Conservation (phyloP, 805 yeast genomes). For the Ogataea minuta region DNA sequence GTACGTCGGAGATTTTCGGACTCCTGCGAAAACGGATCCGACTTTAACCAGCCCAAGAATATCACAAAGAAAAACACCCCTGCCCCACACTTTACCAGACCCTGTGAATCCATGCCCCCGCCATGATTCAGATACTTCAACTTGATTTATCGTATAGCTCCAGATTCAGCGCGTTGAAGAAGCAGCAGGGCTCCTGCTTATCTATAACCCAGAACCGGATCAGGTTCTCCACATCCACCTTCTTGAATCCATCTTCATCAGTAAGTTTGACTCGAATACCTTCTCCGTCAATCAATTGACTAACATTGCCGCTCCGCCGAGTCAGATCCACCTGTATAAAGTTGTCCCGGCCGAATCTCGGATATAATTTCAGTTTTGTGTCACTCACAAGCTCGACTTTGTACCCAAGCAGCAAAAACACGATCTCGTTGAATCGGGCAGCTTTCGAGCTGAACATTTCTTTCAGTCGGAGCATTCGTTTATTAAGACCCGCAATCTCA, state of each 20-base stretch:
- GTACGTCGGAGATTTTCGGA: conserved; percentile 7
- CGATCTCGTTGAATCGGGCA: conserved; percentile 65
- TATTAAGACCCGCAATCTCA: conserved; percentile 48
- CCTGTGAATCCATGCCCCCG: conserved; percentile 10
- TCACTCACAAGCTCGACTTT: conserved; percentile 63
- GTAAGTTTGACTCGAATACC: conserved; percentile 14
- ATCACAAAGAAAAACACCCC: not conserved
- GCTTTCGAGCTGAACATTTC: conserved; percentile 65
- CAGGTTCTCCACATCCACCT: conserved; percentile 52
- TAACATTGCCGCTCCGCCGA: conserved; percentile 8
- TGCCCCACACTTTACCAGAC: conserved; percentile 9
- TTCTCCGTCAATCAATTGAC: conserved; percentile 11
- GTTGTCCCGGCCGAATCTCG: conserved; percentile 22
- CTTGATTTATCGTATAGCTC: conserved; percentile 50
- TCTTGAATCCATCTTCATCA: conserved; percentile 50
- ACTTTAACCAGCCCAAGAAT: not conserved
- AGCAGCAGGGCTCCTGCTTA: conserved; percentile 70
- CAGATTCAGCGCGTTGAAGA: conserved; percentile 70
- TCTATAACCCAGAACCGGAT: conserved; percentile 66
- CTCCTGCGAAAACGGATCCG: conserved; percentile 15
- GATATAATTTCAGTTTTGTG: conserved; percentile 50
- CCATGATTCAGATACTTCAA: conserved; percentile 4
- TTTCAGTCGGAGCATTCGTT: conserved; percentile 50
- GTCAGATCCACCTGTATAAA: conserved; percentile 23
- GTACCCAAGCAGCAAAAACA: conserved; percentile 69